phyloP scores from a whole-genome alignment of 1,139 yeast genomes.

The Pichia sp. region DNA sequence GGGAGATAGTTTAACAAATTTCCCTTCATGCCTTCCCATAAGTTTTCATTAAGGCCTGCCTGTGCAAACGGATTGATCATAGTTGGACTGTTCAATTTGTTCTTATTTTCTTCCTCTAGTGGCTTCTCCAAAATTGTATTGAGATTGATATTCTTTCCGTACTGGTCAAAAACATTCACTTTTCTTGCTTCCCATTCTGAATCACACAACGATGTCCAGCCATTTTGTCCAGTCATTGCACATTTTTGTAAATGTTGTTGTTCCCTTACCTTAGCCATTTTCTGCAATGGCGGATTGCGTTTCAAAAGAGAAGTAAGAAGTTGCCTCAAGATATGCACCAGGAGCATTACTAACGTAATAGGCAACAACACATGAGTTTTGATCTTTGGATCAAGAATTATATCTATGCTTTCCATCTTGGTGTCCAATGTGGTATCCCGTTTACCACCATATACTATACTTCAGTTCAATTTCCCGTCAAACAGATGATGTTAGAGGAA shows the following conservation, averaged over 20 bases:
- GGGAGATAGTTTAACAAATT: conserved; percentile 83
- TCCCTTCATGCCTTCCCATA: conserved; percentile 75
- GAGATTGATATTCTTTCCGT: conserved; percentile 29
- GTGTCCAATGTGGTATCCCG: no score
- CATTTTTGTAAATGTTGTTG: conserved; percentile 54
- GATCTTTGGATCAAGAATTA: conserved; percentile 72
- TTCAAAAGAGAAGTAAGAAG: conserved; percentile 40
- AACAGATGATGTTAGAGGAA: background rate
- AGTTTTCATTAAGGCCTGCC: conserved; percentile 66
- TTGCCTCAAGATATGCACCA: conserved; percentile 80
- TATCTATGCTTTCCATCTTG: conserved; percentile 39
- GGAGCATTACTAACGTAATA: conserved; percentile 82
- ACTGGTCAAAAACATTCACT: conserved; percentile 1
- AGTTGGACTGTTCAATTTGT: background rate
- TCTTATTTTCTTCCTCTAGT: conserved; percentile 6
- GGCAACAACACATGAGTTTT: conserved; percentile 91
- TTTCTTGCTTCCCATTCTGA: conserved; percentile 18
- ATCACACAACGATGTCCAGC: conserved; percentile 12
- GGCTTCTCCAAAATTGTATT: conserved; percentile 12
- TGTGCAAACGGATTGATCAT: conserved; percentile 60
- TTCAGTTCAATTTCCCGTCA: background rate
- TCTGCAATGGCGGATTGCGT: conserved; percentile 52
- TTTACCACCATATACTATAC: background rate
- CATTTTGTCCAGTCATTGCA: conserved; percentile 6
- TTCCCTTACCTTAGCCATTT: conserved; percentile 50